A percentile compares a stretch with the other conserved stretches of the same genome.
phyloP scores from a whole-genome alignment of 495 filamentous ascomycete species.

The Aeminium ludgeri region DNA sequence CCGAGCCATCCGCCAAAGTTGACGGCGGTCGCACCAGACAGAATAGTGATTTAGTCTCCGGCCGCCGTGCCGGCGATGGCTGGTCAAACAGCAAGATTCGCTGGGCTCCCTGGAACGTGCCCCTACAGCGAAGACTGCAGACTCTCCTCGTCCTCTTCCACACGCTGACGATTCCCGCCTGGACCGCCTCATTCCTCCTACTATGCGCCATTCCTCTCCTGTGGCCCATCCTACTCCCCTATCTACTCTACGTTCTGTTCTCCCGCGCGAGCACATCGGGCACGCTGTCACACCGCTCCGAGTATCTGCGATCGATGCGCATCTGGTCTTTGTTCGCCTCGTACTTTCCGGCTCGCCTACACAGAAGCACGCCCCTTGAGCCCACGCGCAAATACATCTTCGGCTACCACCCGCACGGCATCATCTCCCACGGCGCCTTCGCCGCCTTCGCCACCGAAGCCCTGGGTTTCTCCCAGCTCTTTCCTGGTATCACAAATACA shows the following conservation, averaged over 20 bases:
- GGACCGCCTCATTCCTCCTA: conserved; percentile 73
- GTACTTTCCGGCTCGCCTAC: conserved; percentile 80
- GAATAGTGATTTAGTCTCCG: conserved; percentile 18
- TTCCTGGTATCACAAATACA: conserved; percentile 90
- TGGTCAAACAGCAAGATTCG: conserved; percentile 37
- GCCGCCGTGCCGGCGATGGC: conserved; percentile 22
- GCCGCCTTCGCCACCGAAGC: conserved; percentile 84
- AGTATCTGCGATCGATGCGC: conserved; percentile 52
- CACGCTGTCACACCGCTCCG: conserved; percentile 51
- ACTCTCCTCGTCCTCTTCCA: conserved; percentile 74
- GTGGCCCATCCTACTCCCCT: conserved; percentile 86
- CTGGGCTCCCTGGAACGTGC: conserved; percentile 79
- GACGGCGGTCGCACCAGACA: conserved; percentile 1
- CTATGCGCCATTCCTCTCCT: conserved; percentile 75
- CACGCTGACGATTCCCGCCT: conserved; percentile 60
- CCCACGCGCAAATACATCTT: conserved; percentile 90
- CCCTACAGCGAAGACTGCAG: conserved; percentile 70
- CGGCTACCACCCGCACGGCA: conserved; percentile 93
- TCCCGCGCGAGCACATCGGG: conserved; percentile 63
- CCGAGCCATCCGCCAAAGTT: neutral
- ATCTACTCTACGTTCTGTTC: conserved; percentile 67
- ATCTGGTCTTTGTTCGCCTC: conserved; percentile 80
- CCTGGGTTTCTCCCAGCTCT: conserved; percentile 71
- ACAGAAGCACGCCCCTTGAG: conserved; percentile 64
- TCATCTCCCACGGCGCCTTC: conserved; percentile 90